Evolutionary conservation across 345 rosid species (phyloP), one percentile per base, ranked within the genome.

Genomic region (Brassica juncea): DNA sequence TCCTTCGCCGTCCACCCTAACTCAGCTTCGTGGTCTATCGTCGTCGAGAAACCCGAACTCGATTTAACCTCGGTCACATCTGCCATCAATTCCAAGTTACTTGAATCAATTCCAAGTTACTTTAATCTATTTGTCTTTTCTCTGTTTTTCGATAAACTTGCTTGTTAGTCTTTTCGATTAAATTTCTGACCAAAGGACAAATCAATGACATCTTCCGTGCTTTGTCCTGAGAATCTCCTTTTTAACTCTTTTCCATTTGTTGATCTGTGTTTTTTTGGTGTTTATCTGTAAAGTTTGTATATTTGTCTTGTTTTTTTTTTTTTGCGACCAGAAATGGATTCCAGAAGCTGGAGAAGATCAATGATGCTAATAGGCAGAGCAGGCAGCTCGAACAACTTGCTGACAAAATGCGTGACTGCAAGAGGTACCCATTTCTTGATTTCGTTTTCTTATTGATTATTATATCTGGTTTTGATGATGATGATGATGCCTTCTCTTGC

Each of bases 361-460:
- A 95, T 86, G 99, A 95, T 83, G 87, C 85, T 34, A 95, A 73
- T 77, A 87, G 99, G 79, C 94, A 91, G 80, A 89, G 94, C 71
- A 88, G 97, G 80, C 98, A 95, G 85, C 86, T 95, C 75, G 98
- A 95, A 80, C 98, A 95, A 76, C 97, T 95, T 77, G 89, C 98
- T 1, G 97, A 84, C 42, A 93, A 87, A 84, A 95, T 95, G 98
- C 91, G 93, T 19, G 99, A 93, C 21, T 95, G 99, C 74, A 95
- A 95, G 78, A 93, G 97, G 99, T 91, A 73, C 0, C 4, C 14
- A 21, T 21, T 21, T 21, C 23, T 11, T 21, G 23, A 54, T 54
- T 19, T 70, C 3, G 19, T 52, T 0, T 54, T 54, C 23, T 21
- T 21, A 21, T 21, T 21, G 23, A 21, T 21, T 21, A 21, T 21